Evolutionary conservation across 2,329 filamentous ascomycete genomes (phyloP).

Genomic region (Gaeumannomyces sp.): DNA sequence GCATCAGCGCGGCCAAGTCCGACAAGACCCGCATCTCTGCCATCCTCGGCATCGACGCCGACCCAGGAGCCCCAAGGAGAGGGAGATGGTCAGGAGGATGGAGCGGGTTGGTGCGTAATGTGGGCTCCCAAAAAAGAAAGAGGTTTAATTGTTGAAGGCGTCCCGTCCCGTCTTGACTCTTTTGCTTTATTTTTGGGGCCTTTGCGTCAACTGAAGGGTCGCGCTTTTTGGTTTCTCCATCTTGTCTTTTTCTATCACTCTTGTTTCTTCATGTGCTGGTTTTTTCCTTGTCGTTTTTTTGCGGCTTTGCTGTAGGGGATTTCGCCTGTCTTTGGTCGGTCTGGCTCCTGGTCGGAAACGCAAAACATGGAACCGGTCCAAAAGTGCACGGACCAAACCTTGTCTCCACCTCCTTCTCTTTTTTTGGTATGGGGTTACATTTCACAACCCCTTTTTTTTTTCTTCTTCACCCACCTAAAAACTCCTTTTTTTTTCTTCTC

Average conservation of each 20-base stretch:
- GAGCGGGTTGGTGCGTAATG: constrained; percentile 28
- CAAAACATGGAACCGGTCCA: background rate
- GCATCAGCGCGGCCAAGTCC: constrained; percentile 26
- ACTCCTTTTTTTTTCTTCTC: background rate
- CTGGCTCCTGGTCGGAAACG: background rate
- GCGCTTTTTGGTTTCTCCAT: too few species aligned
- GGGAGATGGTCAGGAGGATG: constrained; percentile 50
- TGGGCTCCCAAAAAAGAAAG: too few species aligned
- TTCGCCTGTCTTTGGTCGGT: background rate
- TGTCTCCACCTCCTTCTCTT: background rate
- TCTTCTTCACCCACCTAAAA: background rate
- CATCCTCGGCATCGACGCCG: constrained; percentile 54
- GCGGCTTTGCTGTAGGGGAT: background rate
- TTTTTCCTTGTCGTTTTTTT: background rate
- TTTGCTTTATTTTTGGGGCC: too few species aligned
- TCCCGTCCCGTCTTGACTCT: too few species aligned
- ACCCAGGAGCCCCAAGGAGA: constrained; percentile 51
- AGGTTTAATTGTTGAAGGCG: too few species aligned
- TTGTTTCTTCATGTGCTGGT: background rate
- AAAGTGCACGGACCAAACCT: background rate
- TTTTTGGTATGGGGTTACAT: background rate
- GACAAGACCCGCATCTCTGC: constrained; percentile 58
- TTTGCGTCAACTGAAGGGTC: too few species aligned
- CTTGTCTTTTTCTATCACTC: background rate
- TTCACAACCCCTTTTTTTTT: background rate